phyloP scores from a whole-genome alignment of 208 protist genomes.

The Trypanosoma scelopori region DNA sequence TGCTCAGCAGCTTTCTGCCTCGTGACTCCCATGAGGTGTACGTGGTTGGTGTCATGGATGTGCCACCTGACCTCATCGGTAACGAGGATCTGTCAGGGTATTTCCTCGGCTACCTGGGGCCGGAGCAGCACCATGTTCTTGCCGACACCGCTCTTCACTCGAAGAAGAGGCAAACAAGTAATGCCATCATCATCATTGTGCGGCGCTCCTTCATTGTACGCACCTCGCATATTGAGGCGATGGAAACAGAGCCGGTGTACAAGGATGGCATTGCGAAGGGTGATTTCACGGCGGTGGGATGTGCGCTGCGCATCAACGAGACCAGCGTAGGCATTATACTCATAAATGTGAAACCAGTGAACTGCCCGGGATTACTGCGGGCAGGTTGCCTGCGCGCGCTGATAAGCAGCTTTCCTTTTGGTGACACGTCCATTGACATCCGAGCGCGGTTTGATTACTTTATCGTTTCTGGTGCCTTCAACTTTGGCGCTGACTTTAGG shows the following conservation, averaged over 20 bases:
- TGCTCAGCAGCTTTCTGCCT: slow-evolving; percentile 71
- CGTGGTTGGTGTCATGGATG: slow-evolving; percentile 62
- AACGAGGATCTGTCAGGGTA: slow-evolving; percentile 46
- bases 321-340: slow-evolving; percentile 51
- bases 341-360: slow-evolving; percentile 40
- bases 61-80: slow-evolving; percentile 45
- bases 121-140: slow-evolving; percentile 48
- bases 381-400: slow-evolving; percentile 49
- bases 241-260: slow-evolving; percentile 33
- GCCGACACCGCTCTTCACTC: slow-evolving; percentile 41
- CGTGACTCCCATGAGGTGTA: slow-evolving; percentile 70
- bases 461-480: slow-evolving; percentile 62
- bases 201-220: slow-evolving; percentile 64
- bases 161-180: slow-evolving; percentile 43
- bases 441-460: slow-evolving; percentile 74
- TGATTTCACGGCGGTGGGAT: slow-evolving; percentile 59
- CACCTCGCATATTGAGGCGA: slow-evolving; percentile 56
- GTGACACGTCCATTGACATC: slow-evolving; percentile 49
- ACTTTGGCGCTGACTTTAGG: slow-evolving; percentile 46
- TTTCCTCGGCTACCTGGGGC: slow-evolving; percentile 59
- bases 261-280: slow-evolving; percentile 34
- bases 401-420: slow-evolving; percentile 58
- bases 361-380: slow-evolving; percentile 26
- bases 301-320: slow-evolving; percentile 63
- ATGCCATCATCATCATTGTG: slow-evolving; percentile 61